These are phyloP conservation scores for Chrysopogon serrulatus DNA, from an alignment of 176 grass and related monocot species.

Conservation along the genomic window DNA sequence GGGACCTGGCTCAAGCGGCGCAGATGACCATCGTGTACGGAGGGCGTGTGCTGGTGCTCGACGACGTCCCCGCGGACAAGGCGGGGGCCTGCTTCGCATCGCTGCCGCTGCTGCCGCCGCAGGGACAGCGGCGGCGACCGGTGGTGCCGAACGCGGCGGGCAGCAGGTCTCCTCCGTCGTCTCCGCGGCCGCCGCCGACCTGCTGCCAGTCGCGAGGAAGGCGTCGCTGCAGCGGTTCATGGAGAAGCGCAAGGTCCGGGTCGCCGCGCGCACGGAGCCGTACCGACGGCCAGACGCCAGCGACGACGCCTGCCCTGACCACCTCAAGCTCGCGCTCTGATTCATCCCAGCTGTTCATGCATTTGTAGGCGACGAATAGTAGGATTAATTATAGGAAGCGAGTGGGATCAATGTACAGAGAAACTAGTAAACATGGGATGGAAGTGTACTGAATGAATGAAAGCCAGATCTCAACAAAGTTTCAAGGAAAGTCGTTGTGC, in stretches of 20 bases:
- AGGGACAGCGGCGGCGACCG: background rate
- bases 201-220: constrained; percentile 61
- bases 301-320: background rate
- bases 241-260: constrained; percentile 57
- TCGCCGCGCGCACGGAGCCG: constrained; percentile 13
- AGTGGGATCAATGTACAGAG: too few relatives aligned
- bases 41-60: background rate
- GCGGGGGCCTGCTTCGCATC: background rate
- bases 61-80: background rate
- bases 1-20: background rate
- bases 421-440: too few relatives aligned
- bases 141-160: background rate
- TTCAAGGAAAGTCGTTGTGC: too few relatives aligned
- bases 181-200: constrained; percentile 22
- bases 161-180: background rate
- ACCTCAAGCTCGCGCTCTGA: constrained; percentile 29
- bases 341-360: too few relatives aligned
- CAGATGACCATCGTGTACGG: background rate
- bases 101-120: background rate
- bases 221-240: constrained; percentile 76
- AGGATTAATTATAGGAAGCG: too few relatives aligned
- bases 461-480: too few relatives aligned
- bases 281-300: constrained; percentile 8
- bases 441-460: too few relatives aligned
- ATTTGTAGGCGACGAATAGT: too few relatives aligned